These are phyloP conservation scores for Hypoxylon sp. DNA, from an alignment of 2,329 filamentous ascomycete genomes.

Conservation along the genomic window DNA sequence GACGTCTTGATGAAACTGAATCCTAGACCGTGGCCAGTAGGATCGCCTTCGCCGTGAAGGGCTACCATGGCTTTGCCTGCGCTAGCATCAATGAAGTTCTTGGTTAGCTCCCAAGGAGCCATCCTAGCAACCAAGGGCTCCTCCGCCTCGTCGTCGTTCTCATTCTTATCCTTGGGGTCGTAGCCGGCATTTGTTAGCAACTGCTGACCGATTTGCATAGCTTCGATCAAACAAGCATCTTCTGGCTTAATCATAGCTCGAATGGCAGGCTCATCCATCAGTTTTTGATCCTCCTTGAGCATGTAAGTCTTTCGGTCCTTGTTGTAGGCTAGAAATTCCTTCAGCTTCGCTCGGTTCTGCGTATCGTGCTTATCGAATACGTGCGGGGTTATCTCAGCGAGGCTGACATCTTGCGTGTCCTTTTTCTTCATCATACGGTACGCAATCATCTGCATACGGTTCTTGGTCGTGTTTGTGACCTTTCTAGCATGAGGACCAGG, in stretches of 20 bases:
- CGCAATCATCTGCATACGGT: constrained; percentile 94
- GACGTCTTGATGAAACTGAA: constrained; percentile 98
- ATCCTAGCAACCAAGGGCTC: constrained; percentile 88
- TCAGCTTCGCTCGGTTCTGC: constrained; percentile 95
- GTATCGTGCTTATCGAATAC: constrained; percentile 94
- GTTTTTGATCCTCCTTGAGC: constrained; percentile 75
- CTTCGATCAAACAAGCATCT: constrained; percentile 92
- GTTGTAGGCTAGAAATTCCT: constrained; percentile 93
- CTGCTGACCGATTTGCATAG: constrained; percentile 95
- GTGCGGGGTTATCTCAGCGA: constrained; percentile 90
- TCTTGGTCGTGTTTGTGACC: constrained; percentile 97
- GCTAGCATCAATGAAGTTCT: constrained; percentile 94
- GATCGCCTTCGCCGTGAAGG: constrained; percentile 93
- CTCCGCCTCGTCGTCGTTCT: constrained; percentile 72
- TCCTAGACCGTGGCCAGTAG: constrained; percentile 90
- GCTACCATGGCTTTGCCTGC: constrained; percentile 97
- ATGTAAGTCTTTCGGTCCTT: constrained; percentile 91
- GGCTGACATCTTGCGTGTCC: constrained; percentile 73
- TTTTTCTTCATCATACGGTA: constrained; percentile 88
- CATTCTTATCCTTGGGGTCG: constrained; percentile 75
- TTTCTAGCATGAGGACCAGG: constrained; percentile 94
- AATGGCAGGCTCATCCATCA: constrained; percentile 84
- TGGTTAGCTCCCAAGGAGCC: constrained; percentile 95
- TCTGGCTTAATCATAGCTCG: constrained; percentile 93
- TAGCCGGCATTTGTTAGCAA: constrained; percentile 93